Evolutionary conservation across 2,329 filamentous ascomycete genomes (phyloP), one percentile per base, ranked within the genome.

Genomic region (Cordyceps javanica): DNA sequence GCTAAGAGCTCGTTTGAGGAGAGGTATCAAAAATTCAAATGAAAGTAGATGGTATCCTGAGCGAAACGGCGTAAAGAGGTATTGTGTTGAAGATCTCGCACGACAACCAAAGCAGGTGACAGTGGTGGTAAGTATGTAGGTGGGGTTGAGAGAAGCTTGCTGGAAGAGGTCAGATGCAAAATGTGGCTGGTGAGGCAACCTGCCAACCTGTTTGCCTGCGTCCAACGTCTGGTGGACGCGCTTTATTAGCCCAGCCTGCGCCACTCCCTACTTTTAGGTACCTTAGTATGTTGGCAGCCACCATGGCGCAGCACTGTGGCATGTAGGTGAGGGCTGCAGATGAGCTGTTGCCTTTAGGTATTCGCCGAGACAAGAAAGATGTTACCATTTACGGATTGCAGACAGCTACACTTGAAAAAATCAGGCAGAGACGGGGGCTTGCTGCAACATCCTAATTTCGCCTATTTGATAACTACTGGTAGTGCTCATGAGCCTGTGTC

Each of bases 231-330:
- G n/a, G n/a, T n/a, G n/a, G n/a, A n/a, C n/a, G n/a, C n/a, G n/a
- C n/a, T n/a, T n/a, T n/a, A n/a, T n/a, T n/a, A n/a, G n/a, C 34
- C 34, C 53, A 56, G 53, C 42, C 21, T 38, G 34, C 53, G 53
- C 53, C 53, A 55, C 53, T 21, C 6, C 19, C 9, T n/a, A 19
- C 36, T 11, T 39, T 3, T n/a, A 28, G 16, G 16, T 16, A n/a
- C n/a, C n/a, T n/a, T n/a, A n/a, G n/a, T n/a, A n/a, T n/a, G n/a
- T n/a, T n/a, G n/a, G n/a, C n/a, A n/a, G n/a, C n/a, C n/a, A n/a
- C n/a, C n/a, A 52, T 39, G 49, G 34, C 36, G 49, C 36, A 52
- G 49, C 25, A 52, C 25, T 53, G 50, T 51, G 48, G 48, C 16
- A 25, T 5, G 13, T 16, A 13, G 13, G 16, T 45, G 9, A 7